Evolutionary conservation across 1,284 basidiomycete species (phyloP).

Genomic region (Cutaneotrichosporon sp.): DNA sequence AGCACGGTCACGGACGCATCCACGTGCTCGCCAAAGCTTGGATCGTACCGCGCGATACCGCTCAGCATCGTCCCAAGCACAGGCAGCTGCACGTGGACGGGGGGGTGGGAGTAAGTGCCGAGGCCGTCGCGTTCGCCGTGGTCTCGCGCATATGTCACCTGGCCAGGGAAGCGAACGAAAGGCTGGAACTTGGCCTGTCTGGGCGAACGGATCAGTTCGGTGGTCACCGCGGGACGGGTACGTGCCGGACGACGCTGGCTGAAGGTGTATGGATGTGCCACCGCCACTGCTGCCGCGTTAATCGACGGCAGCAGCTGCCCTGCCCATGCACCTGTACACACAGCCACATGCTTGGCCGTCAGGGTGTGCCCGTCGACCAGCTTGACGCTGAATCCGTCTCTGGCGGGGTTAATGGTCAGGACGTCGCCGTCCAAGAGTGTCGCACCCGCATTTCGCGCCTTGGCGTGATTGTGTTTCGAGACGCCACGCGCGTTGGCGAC

Average conservation of each 20-base stretch:
- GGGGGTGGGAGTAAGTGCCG: conserved; percentile 26
- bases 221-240: not conserved
- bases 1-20: conserved; percentile 13
- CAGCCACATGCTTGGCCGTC: conserved; percentile 12
- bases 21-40: conserved; percentile 14
- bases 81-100: conserved; percentile 9
- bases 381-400: not conserved
- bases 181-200: conserved; percentile 4
- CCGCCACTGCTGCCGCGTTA: conserved; percentile 13
- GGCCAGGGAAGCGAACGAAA: conserved; percentile 26
- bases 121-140: conserved; percentile 29
- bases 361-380: not conserved
- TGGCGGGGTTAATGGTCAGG: not conserved
- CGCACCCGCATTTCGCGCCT: conserved; percentile 15
- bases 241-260: not conserved
- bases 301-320: conserved; percentile 23
- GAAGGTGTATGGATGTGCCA: conserved; percentile 30
- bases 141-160: conserved; percentile 27
- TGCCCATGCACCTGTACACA: conserved; percentile 32
- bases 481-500: conserved; percentile 19
- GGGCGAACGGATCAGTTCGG: not conserved
- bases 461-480: conserved; percentile 8
- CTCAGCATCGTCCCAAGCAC: not conserved
- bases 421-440: conserved; percentile 16
- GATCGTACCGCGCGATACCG: conserved; percentile 23